Conservation (phyloP, 306 rosid genomes). For the Malus asiatica region DNA sequence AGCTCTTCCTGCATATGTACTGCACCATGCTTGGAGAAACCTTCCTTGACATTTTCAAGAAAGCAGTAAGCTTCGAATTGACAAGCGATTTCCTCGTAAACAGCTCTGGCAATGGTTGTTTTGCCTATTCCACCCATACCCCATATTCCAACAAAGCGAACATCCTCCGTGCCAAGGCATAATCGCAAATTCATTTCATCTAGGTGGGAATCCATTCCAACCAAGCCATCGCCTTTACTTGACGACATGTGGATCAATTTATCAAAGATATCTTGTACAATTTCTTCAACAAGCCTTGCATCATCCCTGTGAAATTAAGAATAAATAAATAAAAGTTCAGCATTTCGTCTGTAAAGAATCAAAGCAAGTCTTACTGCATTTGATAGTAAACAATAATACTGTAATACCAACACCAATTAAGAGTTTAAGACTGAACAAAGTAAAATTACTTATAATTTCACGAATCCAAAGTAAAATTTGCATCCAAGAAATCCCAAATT, state of each 20-base stretch:
- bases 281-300: too few relatives aligned
- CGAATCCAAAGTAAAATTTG: too few relatives aligned
- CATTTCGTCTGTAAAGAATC: too few relatives aligned
- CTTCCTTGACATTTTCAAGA: constrained; percentile 13
- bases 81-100: neutral
- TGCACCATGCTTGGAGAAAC: neutral
- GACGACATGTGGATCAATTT: neutral
- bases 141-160: constrained; percentile 15
- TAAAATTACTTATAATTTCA: too few relatives aligned
- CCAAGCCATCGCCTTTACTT: neutral
- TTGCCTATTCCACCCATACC: constrained; percentile 31
- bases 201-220: constrained; percentile 16
- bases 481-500: too few relatives aligned
- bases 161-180: neutral
- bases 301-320: too few relatives aligned
- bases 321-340: too few relatives aligned
- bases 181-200: neutral
- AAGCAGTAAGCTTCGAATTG: neutral
- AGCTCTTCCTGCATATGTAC: neutral
- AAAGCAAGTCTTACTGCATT: too few relatives aligned
- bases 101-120: constrained; percentile 18
- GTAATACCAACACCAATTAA: too few relatives aligned
- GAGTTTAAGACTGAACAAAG: too few relatives aligned
- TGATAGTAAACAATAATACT: too few relatives aligned
- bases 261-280: neutral